Percentiles rank a stretch among this genome's conserved stretches.
These are phyloP conservation scores for Cercospora sesami DNA, from an alignment of 2,329 filamentous ascomycete species.

Conservation along the genomic window DNA sequence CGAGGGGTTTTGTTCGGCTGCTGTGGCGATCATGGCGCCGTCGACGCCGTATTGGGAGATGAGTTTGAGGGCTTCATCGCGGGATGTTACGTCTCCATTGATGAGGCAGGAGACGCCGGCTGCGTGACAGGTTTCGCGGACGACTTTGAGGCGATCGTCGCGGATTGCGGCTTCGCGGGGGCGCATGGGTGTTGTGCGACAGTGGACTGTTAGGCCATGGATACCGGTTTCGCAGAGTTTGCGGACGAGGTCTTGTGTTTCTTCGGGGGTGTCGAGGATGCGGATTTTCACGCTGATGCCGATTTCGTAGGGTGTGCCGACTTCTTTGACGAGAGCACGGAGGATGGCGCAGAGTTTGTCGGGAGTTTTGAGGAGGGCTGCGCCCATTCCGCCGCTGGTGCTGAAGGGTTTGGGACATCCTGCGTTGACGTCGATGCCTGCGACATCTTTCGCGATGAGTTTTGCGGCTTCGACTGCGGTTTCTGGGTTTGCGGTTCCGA, in stretches of 20 bases:
- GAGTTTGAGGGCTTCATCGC: constrained; percentile 70
- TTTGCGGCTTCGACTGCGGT: constrained; percentile 81
- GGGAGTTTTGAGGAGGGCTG: constrained; percentile 80
- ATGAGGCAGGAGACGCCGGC: constrained; percentile 89
- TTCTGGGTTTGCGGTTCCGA: constrained; percentile 82
- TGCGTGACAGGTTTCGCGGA: constrained; percentile 75
- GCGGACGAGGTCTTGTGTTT: constrained; percentile 75
- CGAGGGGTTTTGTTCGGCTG: constrained; percentile 87
- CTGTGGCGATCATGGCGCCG: constrained; percentile 94
- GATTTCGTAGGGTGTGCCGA: constrained; percentile 76
- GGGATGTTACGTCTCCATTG: constrained; percentile 84
- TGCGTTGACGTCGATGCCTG: constrained; percentile 94
- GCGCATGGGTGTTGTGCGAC: constrained; percentile 93
- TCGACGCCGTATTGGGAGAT: constrained; percentile 81
- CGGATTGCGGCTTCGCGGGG: constrained; percentile 85
- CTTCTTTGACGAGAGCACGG: constrained; percentile 74
- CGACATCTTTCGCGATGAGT: constrained; percentile 81
- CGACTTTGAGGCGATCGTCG: constrained; percentile 72
- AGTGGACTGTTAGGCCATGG: constrained; percentile 88
- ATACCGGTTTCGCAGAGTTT: constrained; percentile 84
- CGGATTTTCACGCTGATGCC: constrained; percentile 97
- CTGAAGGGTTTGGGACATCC: constrained; percentile 98
- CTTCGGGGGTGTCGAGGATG: constrained; percentile 71
- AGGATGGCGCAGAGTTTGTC: constrained; percentile 83
- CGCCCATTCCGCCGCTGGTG: constrained; percentile 91